Percentiles rank a stretch among this genome's conserved stretches.
Conservation (phyloP, 805 yeast genomes). For the Yamadazyma philogaea region DNA sequence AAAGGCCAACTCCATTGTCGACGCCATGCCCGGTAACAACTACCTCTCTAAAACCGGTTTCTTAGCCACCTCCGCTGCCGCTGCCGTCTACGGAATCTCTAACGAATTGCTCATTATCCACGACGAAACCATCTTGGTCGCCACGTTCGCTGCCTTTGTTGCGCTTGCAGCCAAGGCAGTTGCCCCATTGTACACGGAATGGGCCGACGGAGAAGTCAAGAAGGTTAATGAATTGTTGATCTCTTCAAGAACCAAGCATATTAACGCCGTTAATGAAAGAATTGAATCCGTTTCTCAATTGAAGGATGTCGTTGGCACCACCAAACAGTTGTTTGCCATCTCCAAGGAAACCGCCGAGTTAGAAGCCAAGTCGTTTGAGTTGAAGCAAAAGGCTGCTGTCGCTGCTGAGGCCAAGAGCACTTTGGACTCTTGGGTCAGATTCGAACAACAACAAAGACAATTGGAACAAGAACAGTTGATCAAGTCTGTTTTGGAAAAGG, state of each 20-base stretch:
- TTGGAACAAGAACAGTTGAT: conserved; percentile 91
- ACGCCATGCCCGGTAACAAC: conserved; percentile 90
- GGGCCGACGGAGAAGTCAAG: conserved; percentile 84
- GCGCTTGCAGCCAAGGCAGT: conserved; percentile 77
- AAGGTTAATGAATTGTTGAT: conserved; percentile 79
- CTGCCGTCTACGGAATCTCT: conserved; percentile 89
- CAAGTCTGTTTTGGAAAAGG: conserved; percentile 80
- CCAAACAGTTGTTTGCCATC: conserved; percentile 86
- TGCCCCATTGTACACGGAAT: conserved; percentile 92
- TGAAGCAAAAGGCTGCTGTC: conserved; percentile 85
- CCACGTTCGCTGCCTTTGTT: conserved; percentile 74
- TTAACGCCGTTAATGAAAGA: conserved; percentile 89
- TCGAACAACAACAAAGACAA: conserved; percentile 94
- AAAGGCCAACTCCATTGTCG: conserved; percentile 85
- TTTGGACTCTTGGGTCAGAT: conserved; percentile 98
- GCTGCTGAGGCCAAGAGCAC: conserved; percentile 91
- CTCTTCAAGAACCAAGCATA: conserved; percentile 86
- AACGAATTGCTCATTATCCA: conserved; percentile 90
- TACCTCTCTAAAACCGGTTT: conserved; percentile 89
- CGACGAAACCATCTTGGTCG: conserved; percentile 86
- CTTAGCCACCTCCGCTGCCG: conserved; percentile 93
- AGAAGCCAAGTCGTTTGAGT: conserved; percentile 91
- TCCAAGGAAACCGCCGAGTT: conserved; percentile 96
- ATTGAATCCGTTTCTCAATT: conserved; percentile 83
- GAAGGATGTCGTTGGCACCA: conserved; percentile 87